phyloP scores from a whole-genome alignment of 2,329 filamentous ascomycete species.

The Penicillium italicum region DNA sequence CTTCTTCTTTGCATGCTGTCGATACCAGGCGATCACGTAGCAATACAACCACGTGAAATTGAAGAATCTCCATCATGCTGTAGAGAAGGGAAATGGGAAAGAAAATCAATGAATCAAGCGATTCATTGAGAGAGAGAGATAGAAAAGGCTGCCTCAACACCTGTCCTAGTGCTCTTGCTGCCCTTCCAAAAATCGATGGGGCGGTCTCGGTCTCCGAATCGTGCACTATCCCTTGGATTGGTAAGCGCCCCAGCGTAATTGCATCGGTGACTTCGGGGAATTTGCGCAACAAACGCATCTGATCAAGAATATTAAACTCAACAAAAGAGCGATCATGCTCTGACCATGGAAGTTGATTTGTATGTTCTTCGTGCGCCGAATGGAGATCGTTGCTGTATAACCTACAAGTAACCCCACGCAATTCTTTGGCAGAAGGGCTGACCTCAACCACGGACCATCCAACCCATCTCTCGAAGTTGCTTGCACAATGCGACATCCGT shows the following conservation, averaged over 20 bases:
- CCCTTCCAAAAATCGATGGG: constrained; percentile 6
- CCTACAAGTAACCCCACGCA: too few relatives aligned
- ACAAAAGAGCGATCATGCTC: constrained; percentile 18
- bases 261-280: constrained; percentile 14
- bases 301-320: constrained; percentile 21
- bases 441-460: constrained; percentile 19
- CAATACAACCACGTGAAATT: too few relatives aligned
- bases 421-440: background rate
- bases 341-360: constrained; percentile 7
- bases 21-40: background rate
- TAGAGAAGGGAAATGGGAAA: background rate
- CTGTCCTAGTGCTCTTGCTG: background rate
- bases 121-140: background rate
- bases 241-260: constrained; percentile 6
- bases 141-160: background rate
- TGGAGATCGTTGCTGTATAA: constrained; percentile 12
- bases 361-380: constrained; percentile 5
- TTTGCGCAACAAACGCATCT: constrained; percentile 14
- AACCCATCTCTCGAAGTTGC: constrained; percentile 12
- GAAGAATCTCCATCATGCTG: background rate
- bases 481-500: constrained; percentile 20
- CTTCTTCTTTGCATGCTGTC: background rate
- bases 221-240: constrained; percentile 19
- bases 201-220: constrained; percentile 7
- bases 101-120: background rate